Base-by-base conservation (phyloP, 192 early-diverging fungal genomes). In the Diversispora eburnea region DNA sequence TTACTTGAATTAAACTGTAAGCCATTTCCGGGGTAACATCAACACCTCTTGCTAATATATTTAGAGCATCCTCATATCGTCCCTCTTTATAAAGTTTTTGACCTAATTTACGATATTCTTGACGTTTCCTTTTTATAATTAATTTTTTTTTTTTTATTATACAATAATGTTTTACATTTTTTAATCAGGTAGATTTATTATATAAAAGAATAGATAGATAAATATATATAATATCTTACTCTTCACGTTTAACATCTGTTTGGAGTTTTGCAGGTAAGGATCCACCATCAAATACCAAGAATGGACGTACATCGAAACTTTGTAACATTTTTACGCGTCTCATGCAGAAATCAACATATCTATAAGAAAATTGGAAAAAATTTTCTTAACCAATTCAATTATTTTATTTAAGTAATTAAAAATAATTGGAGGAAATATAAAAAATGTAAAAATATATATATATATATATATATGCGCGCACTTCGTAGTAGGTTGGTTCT, bases 201-300 rank as follows among this genome's bases (percentile, higher is more conserved):
- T 70, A 52, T 12, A 68, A 47, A 3, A 33, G 2, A 33, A 33
- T 1, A 33, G 0, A 33, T 33, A 33, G 25, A 33, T 33, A 77
- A 5, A 76, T 48, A 46, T 20, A 49, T 33, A 13, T 42, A n/a
- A 70, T n/a, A n/a, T 76, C 79, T 42, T 74, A 90, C 90, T 63
- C 45, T 47, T 77, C 59, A 2, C 97, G 85, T 20, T 88, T 87
- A 5, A 77, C 54, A 68, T 94, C 92, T 1, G 95, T 99, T 20
- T 65, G 66, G 3, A 76, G 69, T 74, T 99, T 99, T 41, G 92
- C 88, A 0, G 96, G 96, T 3, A 99, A 78, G 62, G 80, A 77
- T 15, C 92, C 94, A 19, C 98, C 98, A 75, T 99, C 98, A 81
- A 99, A 99, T 13, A 99, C 96, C 59, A 99, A 81, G 13, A 92